Evolutionary conservation across 2,329 filamentous ascomycete species (phyloP), one percentile per base, ranked within the genome.

Genomic region (Hypoxylon sp.): DNA sequence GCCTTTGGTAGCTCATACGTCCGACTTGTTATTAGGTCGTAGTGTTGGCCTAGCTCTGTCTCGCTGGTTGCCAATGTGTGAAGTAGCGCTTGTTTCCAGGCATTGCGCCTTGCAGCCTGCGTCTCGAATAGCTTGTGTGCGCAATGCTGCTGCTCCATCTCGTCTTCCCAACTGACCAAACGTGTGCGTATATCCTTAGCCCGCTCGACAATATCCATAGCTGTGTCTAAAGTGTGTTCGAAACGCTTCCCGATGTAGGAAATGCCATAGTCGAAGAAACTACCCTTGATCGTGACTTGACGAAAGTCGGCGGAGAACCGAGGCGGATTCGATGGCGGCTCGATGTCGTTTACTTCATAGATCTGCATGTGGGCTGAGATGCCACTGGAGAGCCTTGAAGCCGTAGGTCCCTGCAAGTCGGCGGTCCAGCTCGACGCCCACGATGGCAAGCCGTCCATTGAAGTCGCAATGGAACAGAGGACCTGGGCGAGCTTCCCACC

Each of bases 351-450:
- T 7, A 63, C 12, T 6, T 40, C 30, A 11, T 63, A 26, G 16
- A 33, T 30, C 26, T 63, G 60, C 60, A 63, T 63, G 16, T 48
- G 48, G 6, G 36, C 33, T 18, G 40, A 28, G 22, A 63, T 20
- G 32, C 53, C 53, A 11, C 8, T 24, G 11, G 60, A 63, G 22
- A 63, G 53, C 36, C 48, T 63, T 16, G 60, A 57, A 24, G 60
- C 60, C 6, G 18, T 5, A 14, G 40, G 30, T 7, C 60, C 60
- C 16, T 57, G 36, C 9, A 57, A 53, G 11, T 12, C 40, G 16
- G 53, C 32, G 12, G 16, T 42, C 60, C 60, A 63, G 11, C 22
- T 48, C 11, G 60, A 52, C 16, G 53, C 60, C 60, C 60, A 63
- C 4, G 60, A 63, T 5, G 60, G 60, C n/a, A 63, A 36, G 7